phyloP scores from a whole-genome alignment of 2,329 filamentous ascomycete genomes.

The Monosporascus sp. region DNA sequence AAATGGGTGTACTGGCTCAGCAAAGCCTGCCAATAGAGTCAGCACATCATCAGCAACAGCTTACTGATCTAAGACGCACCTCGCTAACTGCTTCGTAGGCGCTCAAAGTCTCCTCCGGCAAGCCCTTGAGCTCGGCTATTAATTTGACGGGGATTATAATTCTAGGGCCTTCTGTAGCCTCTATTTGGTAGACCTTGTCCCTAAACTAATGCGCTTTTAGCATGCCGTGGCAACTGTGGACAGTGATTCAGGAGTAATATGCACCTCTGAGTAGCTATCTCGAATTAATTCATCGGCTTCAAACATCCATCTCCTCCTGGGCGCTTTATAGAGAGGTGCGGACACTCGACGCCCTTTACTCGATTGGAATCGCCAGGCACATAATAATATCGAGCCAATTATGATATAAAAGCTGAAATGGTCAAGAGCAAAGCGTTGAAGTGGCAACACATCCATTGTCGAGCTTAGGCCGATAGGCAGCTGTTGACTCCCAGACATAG shows the following conservation, averaged over 20 bases:
- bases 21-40: slow-evolving; percentile 34
- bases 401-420: slow-evolving; percentile 37
- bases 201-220: slow-evolving; percentile 33
- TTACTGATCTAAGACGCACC: slow-evolving; percentile 22
- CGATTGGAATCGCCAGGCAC: slow-evolving; percentile 34
- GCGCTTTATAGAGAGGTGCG: slow-evolving; percentile 43
- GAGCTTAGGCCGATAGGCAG: background rate
- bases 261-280: slow-evolving; percentile 45
- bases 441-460: background rate
- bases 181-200: slow-evolving; percentile 46
- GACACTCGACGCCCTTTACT: slow-evolving; percentile 28
- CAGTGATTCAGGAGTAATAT: background rate
- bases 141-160: slow-evolving; percentile 41
- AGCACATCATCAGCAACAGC: background rate
- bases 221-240: background rate
- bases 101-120: slow-evolving; percentile 45
- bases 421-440: background rate
- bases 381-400: slow-evolving; percentile 31
- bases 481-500: background rate
- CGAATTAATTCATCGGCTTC: slow-evolving; percentile 41
- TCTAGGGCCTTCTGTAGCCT: slow-evolving; percentile 44
- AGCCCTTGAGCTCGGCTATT: slow-evolving; percentile 40
- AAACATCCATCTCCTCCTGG: slow-evolving; percentile 46
- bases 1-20: slow-evolving; percentile 48
- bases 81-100: slow-evolving; percentile 44